phyloP scores from a whole-genome alignment of 2,329 filamentous ascomycete species.

The Aspergillus jensenii region DNA sequence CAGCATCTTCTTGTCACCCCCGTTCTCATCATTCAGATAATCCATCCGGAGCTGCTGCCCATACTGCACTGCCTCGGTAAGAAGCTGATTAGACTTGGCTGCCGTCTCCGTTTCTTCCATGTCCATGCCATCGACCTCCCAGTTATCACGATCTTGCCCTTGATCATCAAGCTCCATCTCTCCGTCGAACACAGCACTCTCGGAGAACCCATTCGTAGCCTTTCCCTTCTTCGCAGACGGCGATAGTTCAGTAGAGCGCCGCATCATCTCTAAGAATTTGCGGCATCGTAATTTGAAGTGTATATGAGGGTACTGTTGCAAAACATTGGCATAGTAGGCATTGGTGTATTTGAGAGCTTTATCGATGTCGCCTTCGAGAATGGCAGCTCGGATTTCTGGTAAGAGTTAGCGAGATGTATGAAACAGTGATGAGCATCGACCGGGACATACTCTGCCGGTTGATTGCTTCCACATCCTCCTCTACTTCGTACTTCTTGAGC shows the following conservation, averaged over 20 bases:
- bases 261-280: constrained; percentile 94
- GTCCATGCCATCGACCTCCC: constrained; percentile 54
- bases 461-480: constrained; percentile 81
- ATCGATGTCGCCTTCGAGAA: constrained; percentile 91
- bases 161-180: constrained; percentile 62
- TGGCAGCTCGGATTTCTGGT: constrained; percentile 77
- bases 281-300: constrained; percentile 85
- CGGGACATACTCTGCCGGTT: constrained; percentile 74
- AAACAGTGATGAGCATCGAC: background rate
- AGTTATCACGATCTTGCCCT: constrained; percentile 32
- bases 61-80: constrained; percentile 72
- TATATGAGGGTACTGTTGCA: constrained; percentile 77
- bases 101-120: constrained; percentile 48
- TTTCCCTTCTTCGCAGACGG: constrained; percentile 37
- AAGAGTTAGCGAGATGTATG: background rate
- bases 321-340: constrained; percentile 74
- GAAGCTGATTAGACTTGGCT: constrained; percentile 52
- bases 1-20: constrained; percentile 70
- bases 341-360: constrained; percentile 79
- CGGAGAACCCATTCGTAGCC: constrained; percentile 40
- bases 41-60: constrained; percentile 76
- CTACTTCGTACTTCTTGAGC: constrained; percentile 64
- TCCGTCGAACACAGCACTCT: constrained; percentile 49
- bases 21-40: constrained; percentile 69
- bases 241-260: constrained; percentile 66